Base-by-base conservation (phyloP, 1,284 basidiomycete species). In the Austroboletus niveus region DNA sequence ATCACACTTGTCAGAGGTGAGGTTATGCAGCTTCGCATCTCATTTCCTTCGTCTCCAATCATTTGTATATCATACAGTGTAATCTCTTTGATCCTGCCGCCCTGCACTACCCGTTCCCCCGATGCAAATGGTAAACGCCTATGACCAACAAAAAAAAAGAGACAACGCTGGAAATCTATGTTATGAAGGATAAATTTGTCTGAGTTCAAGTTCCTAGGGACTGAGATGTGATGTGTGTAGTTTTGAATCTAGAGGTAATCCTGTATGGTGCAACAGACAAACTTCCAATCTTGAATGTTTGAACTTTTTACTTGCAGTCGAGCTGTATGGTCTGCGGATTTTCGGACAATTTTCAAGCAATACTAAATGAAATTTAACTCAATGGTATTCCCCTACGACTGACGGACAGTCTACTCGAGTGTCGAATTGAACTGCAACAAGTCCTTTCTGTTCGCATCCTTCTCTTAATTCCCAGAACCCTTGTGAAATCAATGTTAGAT, bases 71-170 rank as follows among this genome's bases (percentile, higher is more conserved):
- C 84, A 50, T 81, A 77, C 2, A 83, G 69, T 58, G 82, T 82
- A 11, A 86, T 63, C 36, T 79, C 72, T 54, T 85, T 75, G 5
- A 82, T 78, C 40, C 70, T 70, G n/a, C 69, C 66, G 27, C 58
- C 49, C n/a, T 63, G 67, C 34, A 70, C 66, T 52, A 74, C 75
- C 82, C 82, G 84, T 34, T 73, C 77, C 11, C 64, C 59, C 20
- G 82, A 83, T 15, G 82, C 76, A 10, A 64, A 60, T 8, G 77
- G 57, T 38, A 63, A 71, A 54, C 76, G 77, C 4, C 84, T 84
- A 60, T 85, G 83, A 6, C 84, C 83, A 10, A 84, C 81, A 59
- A 82, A 87, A 59, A 80, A 86, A 52, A 86, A 52, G 85, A 70
- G 43, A 87, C 50, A 24, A 86, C 62, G 64, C 45, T 78, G 72